Base-by-base conservation (phyloP, 2,329 filamentous ascomycete genomes). In the Aspergillus sp. region DNA sequence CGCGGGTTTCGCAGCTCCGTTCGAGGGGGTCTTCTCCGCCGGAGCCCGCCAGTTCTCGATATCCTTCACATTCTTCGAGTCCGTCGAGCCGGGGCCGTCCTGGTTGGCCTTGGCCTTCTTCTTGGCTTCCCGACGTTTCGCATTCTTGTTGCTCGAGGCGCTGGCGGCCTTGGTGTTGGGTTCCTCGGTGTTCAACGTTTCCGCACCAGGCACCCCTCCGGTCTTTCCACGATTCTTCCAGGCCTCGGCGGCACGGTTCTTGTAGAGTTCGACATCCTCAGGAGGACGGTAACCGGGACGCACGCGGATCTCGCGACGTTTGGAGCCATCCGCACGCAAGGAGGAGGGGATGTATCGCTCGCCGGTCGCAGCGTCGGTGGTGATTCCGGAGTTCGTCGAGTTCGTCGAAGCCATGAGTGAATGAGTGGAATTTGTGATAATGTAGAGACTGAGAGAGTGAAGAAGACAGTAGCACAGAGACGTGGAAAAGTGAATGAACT, bases 201-300 rank as follows among this genome's bases (percentile, higher is more conserved):
- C 85, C 1, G 92, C 90, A 24, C 94, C 94, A 4, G 92, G 91
- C 4, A 96, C 36, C 16, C 5, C 84, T 22, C 85, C 89, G 59
- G 85, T 87, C 63, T 80, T 83, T 26, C 85, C 86, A 55, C 91
- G 87, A 67, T 86, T 92, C 72, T 92, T 92, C 80, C 90, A 96
- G 53, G 86, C 87, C 73, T 95, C 90, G 53, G 93, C 93, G 1
- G 89, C 92, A 58, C 91, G 88, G 77, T 96, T 97, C 80, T 92
- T 96, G 84, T 99, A 99, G 50, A 96, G 83, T 73, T 97, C 92
- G 64, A 98, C 89, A 77, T 99, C 95, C 78, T 99, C 95, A 0
- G 93, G 92, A 1, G 95, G 96, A 36, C 88, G 88, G 78, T 97
- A 99, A 56, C 95, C 96, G 0, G 95, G 94, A 31, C 92, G 87